phyloP scores from a whole-genome alignment of 345 rosid genomes.

The Hypericum androsaemum region DNA sequence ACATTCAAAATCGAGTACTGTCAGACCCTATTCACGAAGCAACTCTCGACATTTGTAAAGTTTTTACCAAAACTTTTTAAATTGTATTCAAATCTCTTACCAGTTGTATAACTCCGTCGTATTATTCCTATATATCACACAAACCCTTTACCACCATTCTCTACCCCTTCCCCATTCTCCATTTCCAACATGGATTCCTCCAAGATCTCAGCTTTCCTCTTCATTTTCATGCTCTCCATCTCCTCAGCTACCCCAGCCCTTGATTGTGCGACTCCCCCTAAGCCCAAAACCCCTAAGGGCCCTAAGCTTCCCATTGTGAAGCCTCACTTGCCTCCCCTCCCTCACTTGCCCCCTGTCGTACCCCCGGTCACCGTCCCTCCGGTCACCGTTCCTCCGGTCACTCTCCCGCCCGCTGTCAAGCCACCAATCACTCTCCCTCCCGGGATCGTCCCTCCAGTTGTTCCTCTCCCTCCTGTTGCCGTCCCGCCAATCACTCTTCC shows the following conservation, averaged over 20 bases:
- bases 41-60: no score
- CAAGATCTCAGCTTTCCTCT: neutral
- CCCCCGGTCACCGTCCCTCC: neutral
- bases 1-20: no score
- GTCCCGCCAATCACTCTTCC: neutral
- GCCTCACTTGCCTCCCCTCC: neutral
- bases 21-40: no score
- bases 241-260: neutral
- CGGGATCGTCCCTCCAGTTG: neutral
- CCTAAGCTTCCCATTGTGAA: neutral
- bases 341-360: neutral
- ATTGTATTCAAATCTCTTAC: no score
- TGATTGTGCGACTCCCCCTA: neutral
- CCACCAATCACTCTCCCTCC: neutral
- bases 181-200: neutral
- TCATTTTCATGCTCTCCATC: neutral
- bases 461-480: neutral
- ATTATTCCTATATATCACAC: no score
- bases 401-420: neutral
- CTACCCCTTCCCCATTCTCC: no score
- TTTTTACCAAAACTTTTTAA: no score
- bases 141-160: no score
- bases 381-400: neutral
- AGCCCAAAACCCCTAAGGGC: neutral
- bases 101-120: no score